Evolutionary conservation across 1,139 yeast species (phyloP), one percentile per base, ranked within the genome.

Genomic region (Diutina rugosa): DNA sequence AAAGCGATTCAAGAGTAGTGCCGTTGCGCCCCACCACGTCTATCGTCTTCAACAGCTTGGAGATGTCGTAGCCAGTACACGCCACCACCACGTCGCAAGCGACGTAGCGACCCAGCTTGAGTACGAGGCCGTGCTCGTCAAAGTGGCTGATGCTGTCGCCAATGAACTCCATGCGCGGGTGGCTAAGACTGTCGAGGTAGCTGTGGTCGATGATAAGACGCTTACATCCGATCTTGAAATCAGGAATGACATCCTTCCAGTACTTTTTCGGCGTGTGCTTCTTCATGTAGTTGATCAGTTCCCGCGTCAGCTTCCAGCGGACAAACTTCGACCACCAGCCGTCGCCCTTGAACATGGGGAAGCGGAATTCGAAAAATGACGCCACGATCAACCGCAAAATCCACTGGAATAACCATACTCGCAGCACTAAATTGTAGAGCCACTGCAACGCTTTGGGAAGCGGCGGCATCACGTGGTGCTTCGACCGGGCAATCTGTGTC

Each of bases 151-250:
- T 69, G 5, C 61, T 63, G 14, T 63, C 64, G 51, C 65, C 60
- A 12, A 64, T 64, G 47, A 75, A 61, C 48, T 68, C 65, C 28
- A 74, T 58, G 54, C 72, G 63, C 10, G 72, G 67, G 57, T 74
- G 74, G 49, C 64, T 64, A 57, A 74, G 67, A 2, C 69, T 57
- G 0, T 77, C 72, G 45, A 73, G 65, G 60, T 75, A 75, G 47
- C 62, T 59, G 59, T 73, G 66, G 61, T 75, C 79, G 60, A 69
- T 74, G 55, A 75, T 70, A 60, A 74, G 63, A 57, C 79, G 65
- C 60, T 75, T 75, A 64, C 79, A 75, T 4, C 79, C 79, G 59
- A 75, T 66, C 60, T 73, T 74, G 62, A 63, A 75, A 30, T 71
- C 67, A 4, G 79, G 79, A 44, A 73, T 65, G 46, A 75, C 60